phyloP scores from a whole-genome alignment of 208 protist species.

The Trichomonas tenax region DNA sequence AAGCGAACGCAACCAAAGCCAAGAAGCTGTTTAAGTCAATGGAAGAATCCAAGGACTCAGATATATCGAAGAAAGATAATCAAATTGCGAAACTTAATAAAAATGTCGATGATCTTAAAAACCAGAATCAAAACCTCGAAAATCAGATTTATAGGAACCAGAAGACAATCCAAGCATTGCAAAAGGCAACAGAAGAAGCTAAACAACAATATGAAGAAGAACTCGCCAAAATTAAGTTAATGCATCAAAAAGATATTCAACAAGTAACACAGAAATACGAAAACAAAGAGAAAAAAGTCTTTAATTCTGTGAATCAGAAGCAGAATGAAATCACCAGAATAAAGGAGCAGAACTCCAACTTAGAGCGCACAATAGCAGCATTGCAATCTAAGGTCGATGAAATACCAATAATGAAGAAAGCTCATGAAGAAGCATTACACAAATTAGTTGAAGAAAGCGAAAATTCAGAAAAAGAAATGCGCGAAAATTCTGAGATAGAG shows the following conservation, averaged over 20 bases:
- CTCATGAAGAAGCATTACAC: not conserved
- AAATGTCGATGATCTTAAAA: not conserved
- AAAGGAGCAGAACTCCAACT: not conserved
- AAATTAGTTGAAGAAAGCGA: not conserved
- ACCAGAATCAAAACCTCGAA: not conserved
- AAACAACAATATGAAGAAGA: not conserved
- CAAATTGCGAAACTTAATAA: not conserved
- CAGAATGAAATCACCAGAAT: not conserved
- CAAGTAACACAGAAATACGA: not conserved
- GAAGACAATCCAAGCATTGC: not conserved
- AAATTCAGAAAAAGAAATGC: not conserved
- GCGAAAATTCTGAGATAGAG: not conserved
- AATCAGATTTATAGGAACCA: not conserved
- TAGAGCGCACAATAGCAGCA: not conserved
- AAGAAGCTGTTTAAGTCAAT: not conserved
- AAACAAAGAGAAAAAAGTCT: not conserved
- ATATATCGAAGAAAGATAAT: not conserved
- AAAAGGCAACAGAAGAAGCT: not conserved
- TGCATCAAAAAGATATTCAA: not conserved
- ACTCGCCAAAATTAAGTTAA: not conserved
- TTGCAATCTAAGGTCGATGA: not conserved
- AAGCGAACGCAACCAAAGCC: not conserved
- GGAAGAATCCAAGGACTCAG: not conserved
- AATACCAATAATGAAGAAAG: not conserved
- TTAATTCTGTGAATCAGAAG: not conserved